Base-by-base conservation (phyloP, 2,329 filamentous ascomycete genomes). In the Orbilia blumenaviensis region DNA sequence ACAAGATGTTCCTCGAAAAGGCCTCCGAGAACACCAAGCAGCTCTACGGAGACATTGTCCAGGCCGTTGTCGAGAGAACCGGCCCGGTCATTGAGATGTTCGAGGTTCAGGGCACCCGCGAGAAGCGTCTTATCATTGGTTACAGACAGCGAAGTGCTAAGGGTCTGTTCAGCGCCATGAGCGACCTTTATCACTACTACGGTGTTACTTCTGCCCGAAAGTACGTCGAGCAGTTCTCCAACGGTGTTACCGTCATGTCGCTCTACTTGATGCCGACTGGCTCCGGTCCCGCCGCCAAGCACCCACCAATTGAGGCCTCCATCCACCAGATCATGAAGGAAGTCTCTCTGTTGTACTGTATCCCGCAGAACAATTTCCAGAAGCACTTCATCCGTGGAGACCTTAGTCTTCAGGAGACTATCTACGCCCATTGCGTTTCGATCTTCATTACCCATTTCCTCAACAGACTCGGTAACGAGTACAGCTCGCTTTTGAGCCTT, bases 281-380 rank as follows among this genome's bases (percentile, higher is more conserved):
- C 54, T 83, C 87, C 23, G 84, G 88, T 32, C 4, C 56, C 10
- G 84, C 87, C 44, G 86, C 87, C 68, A 87, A 86, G 78, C 86
- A 88, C 82, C 94, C 94, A 41, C 91, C 93, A 0, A 93, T 98
- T 79, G 93, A 97, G 81, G 91, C 94, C 80, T 95, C 94, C 1
- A 97, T 99, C 79, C 92, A 97, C 84, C 95, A 99, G 84, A 97
- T 99, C 85, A 96, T 95, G 86, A 98, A 98, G 87, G 95, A 99
- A 84, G 91, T 97, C 60, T 98, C 95, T 1, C 88, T 99, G 72
- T 87, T 99, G 16, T 99, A 98, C 88, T 99, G 95, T 83, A 91
- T 99, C 79, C 95, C 95, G 12, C 94, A 96, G 83, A 99, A 97
- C 87, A 95, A 94, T 84, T 93, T 99, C 83, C 94, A 97, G 84